Percentiles rank a stretch among this genome's conserved stretches.
Evolutionary conservation across 441 rosid species (phyloP).

Genomic region (Pelargonium fulgidum): DNA sequence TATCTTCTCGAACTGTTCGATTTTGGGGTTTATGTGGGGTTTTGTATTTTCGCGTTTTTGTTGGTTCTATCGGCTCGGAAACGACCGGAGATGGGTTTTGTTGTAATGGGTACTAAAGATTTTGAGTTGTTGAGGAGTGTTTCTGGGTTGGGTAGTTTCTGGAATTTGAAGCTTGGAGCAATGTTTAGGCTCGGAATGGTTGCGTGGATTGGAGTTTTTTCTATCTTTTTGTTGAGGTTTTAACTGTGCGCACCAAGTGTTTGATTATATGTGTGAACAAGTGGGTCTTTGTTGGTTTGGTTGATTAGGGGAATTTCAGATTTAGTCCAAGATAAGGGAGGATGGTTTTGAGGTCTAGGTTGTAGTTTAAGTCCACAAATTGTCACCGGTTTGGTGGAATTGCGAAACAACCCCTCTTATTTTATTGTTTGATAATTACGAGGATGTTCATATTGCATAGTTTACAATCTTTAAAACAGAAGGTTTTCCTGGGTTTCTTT

Average conservation of each 20-base stretch:
- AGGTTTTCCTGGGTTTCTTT: too few species aligned
- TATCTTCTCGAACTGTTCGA: neutral
- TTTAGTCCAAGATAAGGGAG: neutral
- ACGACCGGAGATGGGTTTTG: neutral
- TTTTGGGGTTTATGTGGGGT: constrained; percentile 5
- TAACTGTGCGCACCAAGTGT: neutral
- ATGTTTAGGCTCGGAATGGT: neutral
- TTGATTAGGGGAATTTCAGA: too few species aligned
- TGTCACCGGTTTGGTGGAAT: neutral
- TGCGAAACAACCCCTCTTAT: neutral
- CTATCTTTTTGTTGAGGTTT: neutral
- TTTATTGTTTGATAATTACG: neutral
- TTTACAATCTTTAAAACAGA: neutral
- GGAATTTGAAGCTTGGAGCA: neutral
- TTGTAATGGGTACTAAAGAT: neutral
- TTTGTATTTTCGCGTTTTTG: neutral
- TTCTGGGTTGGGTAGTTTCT: neutral
- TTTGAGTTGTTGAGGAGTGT: neutral
- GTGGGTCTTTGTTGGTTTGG: neutral
- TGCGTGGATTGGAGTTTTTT: neutral
- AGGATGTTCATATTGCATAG: neutral
- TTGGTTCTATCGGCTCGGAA: neutral
- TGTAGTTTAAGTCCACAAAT: neutral
- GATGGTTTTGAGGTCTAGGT: neutral
- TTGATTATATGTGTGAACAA: neutral